Evolutionary conservation across 2,329 filamentous ascomycete genomes (phyloP).

Genomic region (Xylaria digitata): DNA sequence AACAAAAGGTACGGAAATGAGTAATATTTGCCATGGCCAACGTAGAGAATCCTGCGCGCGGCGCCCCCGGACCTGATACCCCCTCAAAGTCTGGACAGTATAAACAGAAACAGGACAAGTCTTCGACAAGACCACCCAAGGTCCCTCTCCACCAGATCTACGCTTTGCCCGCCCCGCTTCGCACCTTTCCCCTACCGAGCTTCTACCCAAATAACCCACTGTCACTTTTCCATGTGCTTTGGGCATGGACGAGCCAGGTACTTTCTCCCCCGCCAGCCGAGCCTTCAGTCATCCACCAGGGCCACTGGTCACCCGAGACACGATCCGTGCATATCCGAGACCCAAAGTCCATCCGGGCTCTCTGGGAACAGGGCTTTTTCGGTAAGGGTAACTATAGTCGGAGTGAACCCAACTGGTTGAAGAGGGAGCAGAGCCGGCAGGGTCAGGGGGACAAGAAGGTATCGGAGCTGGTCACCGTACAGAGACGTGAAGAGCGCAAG

Average conservation of each 20-base stretch:
- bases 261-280: slow-evolving; percentile 75
- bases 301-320: slow-evolving; percentile 83
- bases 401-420: slow-evolving; percentile 94
- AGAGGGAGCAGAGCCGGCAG: slow-evolving; percentile 78
- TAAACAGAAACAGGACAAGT: slow-evolving; percentile 16
- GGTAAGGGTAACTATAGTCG: slow-evolving; percentile 93
- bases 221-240: slow-evolving; percentile 83
- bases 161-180: slow-evolving; percentile 80
- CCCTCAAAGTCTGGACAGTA: neutral
- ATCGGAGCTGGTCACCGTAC: slow-evolving; percentile 82
- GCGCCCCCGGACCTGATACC: slow-evolving; percentile 35
- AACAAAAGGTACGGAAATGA: slow-evolving; percentile 60
- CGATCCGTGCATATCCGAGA: slow-evolving; percentile 87
- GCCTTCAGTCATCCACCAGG: slow-evolving; percentile 72
- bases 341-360: slow-evolving; percentile 75
- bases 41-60: slow-evolving; percentile 40
- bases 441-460: slow-evolving; percentile 74
- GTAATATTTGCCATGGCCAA: slow-evolving; percentile 49
- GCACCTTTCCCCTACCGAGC: slow-evolving; percentile 83
- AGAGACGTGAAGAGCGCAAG: slow-evolving; percentile 81
- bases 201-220: slow-evolving; percentile 94
- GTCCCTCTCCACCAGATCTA: slow-evolving; percentile 77
- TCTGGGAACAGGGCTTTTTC: slow-evolving; percentile 98
- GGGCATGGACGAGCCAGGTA: slow-evolving; percentile 79
- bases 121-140: slow-evolving; percentile 10